These are phyloP conservation scores for Calocera viscosa DNA, from an alignment of 768 basidiomycete genomes.

Conservation along the genomic window DNA sequence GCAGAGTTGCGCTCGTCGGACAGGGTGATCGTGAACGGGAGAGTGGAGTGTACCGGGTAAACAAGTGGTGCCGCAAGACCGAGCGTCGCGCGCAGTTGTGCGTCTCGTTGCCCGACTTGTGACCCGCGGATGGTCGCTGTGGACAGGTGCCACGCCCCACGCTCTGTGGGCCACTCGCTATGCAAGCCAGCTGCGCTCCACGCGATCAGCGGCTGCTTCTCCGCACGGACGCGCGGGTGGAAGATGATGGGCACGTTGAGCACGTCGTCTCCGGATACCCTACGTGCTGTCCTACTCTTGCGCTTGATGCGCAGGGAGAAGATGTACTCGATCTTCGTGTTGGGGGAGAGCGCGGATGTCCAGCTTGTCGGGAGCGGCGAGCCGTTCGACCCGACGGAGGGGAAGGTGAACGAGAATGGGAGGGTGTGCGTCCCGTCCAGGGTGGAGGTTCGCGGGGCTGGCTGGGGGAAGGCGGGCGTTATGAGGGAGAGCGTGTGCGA, in stretches of 20 bases:
- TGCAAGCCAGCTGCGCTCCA: background rate
- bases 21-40: constrained; percentile 3
- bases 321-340: constrained; percentile 7
- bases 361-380: background rate
- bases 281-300: background rate
- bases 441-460: background rate
- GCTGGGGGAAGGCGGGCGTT: background rate
- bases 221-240: background rate
- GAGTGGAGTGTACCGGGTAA: background rate
- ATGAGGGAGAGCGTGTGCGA: constrained; percentile 4
- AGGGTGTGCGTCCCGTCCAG: background rate
- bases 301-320: constrained; percentile 7
- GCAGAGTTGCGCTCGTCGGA: background rate
- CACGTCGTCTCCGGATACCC: background rate
- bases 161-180: background rate
- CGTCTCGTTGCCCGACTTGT: background rate
- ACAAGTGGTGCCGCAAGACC: background rate
- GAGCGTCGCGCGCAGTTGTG: background rate
- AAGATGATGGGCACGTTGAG: background rate
- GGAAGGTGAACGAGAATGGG: constrained; percentile 5
- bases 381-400: background rate
- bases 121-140: background rate
- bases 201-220: background rate
- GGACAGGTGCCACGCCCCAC: background rate
- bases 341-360: constrained; percentile 3